Evolutionary conservation across 2,329 filamentous ascomycete genomes (phyloP).

Genomic region (Magnaporthales sp.): DNA sequence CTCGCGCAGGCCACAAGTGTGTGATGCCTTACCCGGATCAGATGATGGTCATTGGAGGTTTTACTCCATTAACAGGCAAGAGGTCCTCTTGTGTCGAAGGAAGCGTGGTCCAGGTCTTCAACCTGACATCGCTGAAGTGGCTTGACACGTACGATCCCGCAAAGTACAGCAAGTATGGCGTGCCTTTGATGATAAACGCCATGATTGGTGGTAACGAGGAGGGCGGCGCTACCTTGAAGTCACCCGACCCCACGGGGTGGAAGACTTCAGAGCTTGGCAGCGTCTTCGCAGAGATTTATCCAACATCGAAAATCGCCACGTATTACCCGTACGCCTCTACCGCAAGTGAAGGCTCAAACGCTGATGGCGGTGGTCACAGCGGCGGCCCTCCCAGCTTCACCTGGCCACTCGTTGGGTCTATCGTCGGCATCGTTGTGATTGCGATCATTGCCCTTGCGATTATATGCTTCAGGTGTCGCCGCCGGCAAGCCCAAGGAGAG

Average conservation of each 20-base stretch:
- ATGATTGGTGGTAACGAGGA: conserved; percentile 58
- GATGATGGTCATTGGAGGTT: conserved; percentile 72
- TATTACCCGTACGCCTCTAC: conserved; percentile 51
- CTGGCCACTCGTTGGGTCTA: conserved; percentile 52
- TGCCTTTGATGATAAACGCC: conserved; percentile 54
- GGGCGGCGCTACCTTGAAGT: conserved; percentile 62
- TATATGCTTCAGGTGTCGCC: conserved; percentile 43
- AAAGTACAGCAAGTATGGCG: conserved; percentile 55
- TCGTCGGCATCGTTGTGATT: conserved; percentile 49
- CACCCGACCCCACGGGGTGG: conserved; percentile 51
- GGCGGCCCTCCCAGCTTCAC: conserved; percentile 46
- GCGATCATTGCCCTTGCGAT: conserved; percentile 33
- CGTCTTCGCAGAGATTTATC: conserved; percentile 48
- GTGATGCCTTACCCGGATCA: conserved; percentile 69
- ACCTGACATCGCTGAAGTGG: conserved; percentile 63
- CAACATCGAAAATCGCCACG: conserved; percentile 43
- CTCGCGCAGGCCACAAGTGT: conserved; percentile 66
- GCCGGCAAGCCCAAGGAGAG: conserved; percentile 24
- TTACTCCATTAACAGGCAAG: conserved; percentile 18
- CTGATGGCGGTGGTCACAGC: conserved; percentile 15
- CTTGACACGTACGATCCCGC: conserved; percentile 59
- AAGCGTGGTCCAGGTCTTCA: conserved; percentile 58
- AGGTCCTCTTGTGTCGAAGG: conserved; percentile 38
- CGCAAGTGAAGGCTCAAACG: conserved; percentile 19
- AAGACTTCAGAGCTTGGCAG: conserved; percentile 33